phyloP scores from a whole-genome alignment of 176 grass and related monocot species.

The Coix lacrymajobi region DNA sequence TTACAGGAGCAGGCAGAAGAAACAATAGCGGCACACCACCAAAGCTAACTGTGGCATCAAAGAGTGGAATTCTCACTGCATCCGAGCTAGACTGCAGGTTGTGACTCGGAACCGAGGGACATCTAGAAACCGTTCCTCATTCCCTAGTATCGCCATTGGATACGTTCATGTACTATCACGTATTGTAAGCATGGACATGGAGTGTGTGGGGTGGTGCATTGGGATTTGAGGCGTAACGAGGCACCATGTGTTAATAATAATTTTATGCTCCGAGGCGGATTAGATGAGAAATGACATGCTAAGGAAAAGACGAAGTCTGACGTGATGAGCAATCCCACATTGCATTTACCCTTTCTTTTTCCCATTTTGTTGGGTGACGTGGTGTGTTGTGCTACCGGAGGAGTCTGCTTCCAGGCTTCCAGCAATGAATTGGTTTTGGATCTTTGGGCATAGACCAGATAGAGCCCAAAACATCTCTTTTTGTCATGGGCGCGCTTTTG shows the following conservation, averaged over 20 bases:
- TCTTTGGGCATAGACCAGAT: no score
- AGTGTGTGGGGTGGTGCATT: not conserved
- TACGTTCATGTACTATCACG: not conserved
- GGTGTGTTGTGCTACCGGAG: no score
- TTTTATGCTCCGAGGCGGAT: not conserved
- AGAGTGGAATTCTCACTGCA: constrained; percentile 33
- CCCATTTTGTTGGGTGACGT: not conserved
- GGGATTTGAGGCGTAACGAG: not conserved
- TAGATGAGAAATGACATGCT: not conserved
- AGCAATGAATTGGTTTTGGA: no score
- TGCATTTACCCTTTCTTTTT: not conserved
- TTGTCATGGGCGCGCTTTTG: no score
- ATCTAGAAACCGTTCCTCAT: not conserved
- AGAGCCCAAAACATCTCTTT: no score
- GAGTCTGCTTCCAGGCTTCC: no score
- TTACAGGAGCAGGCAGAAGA: constrained; percentile 39
- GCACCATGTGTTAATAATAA: not conserved
- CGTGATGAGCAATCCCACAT: not conserved
- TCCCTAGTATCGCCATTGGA: not conserved
- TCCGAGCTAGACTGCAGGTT: constrained; percentile 1
- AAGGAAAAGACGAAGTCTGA: not conserved
- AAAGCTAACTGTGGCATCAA: not conserved
- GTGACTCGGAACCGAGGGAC: not conserved
- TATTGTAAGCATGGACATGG: not conserved
- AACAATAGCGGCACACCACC: not conserved